These are phyloP conservation scores for Candida endomychidarum DNA, from an alignment of 805 yeast species.

Conservation along the genomic window DNA sequence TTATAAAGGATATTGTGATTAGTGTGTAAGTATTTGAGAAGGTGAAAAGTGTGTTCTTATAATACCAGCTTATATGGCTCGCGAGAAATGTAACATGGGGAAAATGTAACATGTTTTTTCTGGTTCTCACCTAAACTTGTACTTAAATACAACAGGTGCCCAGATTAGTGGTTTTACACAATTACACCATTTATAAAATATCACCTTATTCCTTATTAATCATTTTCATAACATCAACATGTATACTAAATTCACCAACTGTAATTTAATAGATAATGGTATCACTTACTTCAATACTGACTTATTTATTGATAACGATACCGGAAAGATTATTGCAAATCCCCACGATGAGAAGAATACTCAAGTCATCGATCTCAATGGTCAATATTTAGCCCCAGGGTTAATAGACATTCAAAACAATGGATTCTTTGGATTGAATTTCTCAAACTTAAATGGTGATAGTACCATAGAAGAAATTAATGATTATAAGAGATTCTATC, in stretches of 20 bases:
- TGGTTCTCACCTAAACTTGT: slow-evolving; percentile 18
- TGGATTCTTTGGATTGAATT: slow-evolving; percentile 58
- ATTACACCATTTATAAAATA: neutral
- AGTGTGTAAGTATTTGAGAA: no score
- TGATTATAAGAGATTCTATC: slow-evolving; percentile 35
- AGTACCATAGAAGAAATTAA: slow-evolving; percentile 31
- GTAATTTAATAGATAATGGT: slow-evolving; percentile 45
- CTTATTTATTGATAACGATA: slow-evolving; percentile 41
- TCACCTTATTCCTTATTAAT: no score
- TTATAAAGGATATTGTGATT: no score
- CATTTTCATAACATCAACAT: no score
- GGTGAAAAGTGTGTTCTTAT: no score
- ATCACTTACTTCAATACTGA: slow-evolving; percentile 32
- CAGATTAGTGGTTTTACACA: neutral
- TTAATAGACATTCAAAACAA: slow-evolving; percentile 58
- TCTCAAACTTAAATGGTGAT: slow-evolving; percentile 35
- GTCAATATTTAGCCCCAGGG: slow-evolving; percentile 52
- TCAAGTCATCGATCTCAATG: slow-evolving; percentile 45
- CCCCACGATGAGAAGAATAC: slow-evolving; percentile 11
- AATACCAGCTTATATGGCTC: no score
- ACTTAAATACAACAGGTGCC: slow-evolving; percentile 5
- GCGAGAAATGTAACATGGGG: slow-evolving; percentile 9
- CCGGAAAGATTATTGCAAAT: slow-evolving; percentile 38
- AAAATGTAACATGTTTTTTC: slow-evolving; percentile 12
- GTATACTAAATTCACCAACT: slow-evolving; percentile 39